Conservation (phyloP, 1,139 yeast species). For the Nadsonia commutata region DNA sequence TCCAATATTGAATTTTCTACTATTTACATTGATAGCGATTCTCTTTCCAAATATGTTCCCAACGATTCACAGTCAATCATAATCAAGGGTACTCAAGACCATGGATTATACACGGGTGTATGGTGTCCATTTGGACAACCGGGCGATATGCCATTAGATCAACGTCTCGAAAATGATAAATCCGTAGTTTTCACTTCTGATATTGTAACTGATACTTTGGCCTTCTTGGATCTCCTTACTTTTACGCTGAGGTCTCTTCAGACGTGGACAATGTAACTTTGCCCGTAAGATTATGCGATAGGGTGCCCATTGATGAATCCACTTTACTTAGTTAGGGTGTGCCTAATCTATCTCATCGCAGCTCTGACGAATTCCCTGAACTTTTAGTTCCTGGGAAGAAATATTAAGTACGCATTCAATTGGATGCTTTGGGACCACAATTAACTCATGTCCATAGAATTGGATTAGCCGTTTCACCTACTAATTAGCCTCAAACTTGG, state of each 20-base stretch:
- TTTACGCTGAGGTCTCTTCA: slow-evolving; percentile 21
- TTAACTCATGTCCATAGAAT: not conserved
- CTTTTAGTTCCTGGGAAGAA: slow-evolving; percentile 18
- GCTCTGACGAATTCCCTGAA: slow-evolving; percentile 28
- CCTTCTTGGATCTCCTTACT: slow-evolving; percentile 25
- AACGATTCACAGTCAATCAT: too few relatives aligned
- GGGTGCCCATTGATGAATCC: slow-evolving; percentile 23
- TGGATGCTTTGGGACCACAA: slow-evolving; percentile 17
- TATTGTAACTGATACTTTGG: slow-evolving; percentile 13
- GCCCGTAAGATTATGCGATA: slow-evolving; percentile 26
- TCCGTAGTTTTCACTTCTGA: slow-evolving; percentile 24
- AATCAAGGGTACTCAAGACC: slow-evolving; percentile 24
- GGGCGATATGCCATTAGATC: slow-evolving; percentile 33
- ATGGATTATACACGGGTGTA: slow-evolving; percentile 29
- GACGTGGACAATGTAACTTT: slow-evolving; percentile 25
- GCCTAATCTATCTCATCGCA: slow-evolving; percentile 26
- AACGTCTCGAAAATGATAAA: slow-evolving; percentile 25
- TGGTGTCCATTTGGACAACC: slow-evolving; percentile 31
- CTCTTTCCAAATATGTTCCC: too few relatives aligned
- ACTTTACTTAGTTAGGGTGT: slow-evolving; percentile 31
- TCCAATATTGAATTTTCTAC: not conserved
- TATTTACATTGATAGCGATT: too few relatives aligned
- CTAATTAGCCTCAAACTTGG: not conserved
- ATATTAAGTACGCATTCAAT: slow-evolving; percentile 22
- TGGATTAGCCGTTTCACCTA: not conserved